Evolutionary conservation across 2,329 filamentous ascomycete genomes (phyloP), one percentile per base, ranked within the genome.

Genomic region (Arthroderma sp.): DNA sequence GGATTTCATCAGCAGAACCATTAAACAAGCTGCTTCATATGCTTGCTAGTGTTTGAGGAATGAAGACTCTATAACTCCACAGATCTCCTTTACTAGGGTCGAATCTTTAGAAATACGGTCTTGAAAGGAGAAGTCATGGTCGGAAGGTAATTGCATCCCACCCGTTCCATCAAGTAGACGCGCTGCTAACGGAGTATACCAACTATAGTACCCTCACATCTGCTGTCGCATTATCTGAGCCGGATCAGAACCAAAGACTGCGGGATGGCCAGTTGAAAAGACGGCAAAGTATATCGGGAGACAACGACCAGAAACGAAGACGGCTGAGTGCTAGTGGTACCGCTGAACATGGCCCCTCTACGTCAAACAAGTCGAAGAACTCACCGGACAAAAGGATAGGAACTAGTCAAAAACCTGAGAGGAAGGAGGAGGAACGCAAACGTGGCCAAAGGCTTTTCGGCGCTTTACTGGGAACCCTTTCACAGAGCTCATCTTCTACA

Each of bases 391-490:
- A 48, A 10, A 46, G 37, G 27, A 42, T 33, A 45, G 51, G 51
- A 11, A 45, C 38, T n/a, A 52, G 50, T 27, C 36, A 48, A 4
- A 54, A 46, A 29, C 48, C 29, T 45, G 65, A 72, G 42, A 66
- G 70, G 15, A 22, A 22, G 29, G 69, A 79, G 46, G 83, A 93
- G 56, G 89, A 96, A 60, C 86, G 81, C 62, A 86, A 84, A 60
- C 82, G 89, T 33, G 84, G 85, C 22, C 82, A 84, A 63, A 77
- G 89, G 43, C 71, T 96, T 49, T 95, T 95, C 59, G 88, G 89
- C 49, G 84, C 82, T 32, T 67, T 93, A 46, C 69, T 91, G 48
- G 84, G 74, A 60, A 86, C 83, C 33, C 72, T 94, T 48, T 86
- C 82, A 62, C 83, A 89, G 65, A 80, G 75, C 55, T 74, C 73